Base-by-base conservation (phyloP, 176 grass and related monocot species). In the Musa acuminata region DNA sequence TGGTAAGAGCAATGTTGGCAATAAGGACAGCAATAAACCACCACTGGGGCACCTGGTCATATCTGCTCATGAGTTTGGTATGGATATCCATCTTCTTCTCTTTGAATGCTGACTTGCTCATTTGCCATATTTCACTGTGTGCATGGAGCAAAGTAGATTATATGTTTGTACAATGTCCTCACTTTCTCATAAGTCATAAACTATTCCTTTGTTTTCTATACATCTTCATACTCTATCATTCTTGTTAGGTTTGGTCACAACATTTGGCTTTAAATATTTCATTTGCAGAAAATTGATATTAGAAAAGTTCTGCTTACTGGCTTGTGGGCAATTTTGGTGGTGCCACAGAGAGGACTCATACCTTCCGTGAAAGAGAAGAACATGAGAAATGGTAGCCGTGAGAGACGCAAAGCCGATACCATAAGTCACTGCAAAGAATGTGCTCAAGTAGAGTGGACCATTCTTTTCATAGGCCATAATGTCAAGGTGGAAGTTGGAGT, bases 291-390 rank as follows among this genome's bases (percentile, higher is more conserved):
- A 43, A 43, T 43, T 43, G 35, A 43, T 43, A 43, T 43, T 43
- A 43, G 4, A 43, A 19, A 7, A 13, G 13, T 14, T 17, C 55
- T 58, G 55, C 14, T 14, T n/a, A 14, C 6, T 6, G 20, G 14
- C 1, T 19, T 6, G 20, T 19, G 57, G 20, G 20, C 57, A 62
- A 8, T 14, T 17, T 17, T 58, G 17, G 57, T 62, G 14, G 26
- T 27, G 26, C 26, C 26, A 27, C 26, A 24, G 62, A 3, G 10
- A 9, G 8, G 9, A 3, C 23, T 25, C 23, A 82, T 82, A 98
- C 90, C 90, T 91, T 85, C 95, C 95, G 1, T 99, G 90, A 26
- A 99, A 99, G 52, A 99, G 86, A 75, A 99, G 70, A 51, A 99
- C 95, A 80, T 99, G 95, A 26, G 65, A 83, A 1, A 99, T 23